phyloP scores from a whole-genome alignment of 1,284 basidiomycete species.

The Veloboletus limbatus region DNA sequence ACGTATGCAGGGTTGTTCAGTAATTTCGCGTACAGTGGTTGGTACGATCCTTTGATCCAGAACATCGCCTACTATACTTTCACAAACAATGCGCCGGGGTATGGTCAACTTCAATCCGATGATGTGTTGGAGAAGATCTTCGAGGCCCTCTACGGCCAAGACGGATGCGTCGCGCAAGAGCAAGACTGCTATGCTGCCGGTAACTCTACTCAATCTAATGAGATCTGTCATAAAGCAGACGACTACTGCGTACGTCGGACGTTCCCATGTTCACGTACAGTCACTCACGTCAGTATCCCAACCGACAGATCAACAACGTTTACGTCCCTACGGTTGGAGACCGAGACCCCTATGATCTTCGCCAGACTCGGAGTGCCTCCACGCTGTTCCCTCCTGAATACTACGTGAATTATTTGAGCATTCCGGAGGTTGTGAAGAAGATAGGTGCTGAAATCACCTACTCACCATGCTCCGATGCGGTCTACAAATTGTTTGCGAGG shows the following conservation, averaged over 20 bases:
- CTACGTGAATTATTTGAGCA: slow-evolving; percentile 47
- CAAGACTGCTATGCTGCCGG: slow-evolving; percentile 54
- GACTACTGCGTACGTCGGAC: slow-evolving; percentile 51
- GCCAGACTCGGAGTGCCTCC: slow-evolving; percentile 53
- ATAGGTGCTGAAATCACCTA: slow-evolving; percentile 56
- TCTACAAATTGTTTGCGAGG: slow-evolving; percentile 38
- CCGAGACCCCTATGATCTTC: slow-evolving; percentile 53
- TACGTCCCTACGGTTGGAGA: slow-evolving; percentile 50
- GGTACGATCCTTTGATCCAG: slow-evolving; percentile 65
- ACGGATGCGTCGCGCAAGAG: slow-evolving; percentile 53
- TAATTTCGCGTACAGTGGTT: slow-evolving; percentile 43
- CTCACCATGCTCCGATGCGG: slow-evolving; percentile 44
- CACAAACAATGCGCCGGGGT: slow-evolving; percentile 59
- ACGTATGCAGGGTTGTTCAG: not conserved
- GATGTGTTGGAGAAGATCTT: slow-evolving; percentile 47
- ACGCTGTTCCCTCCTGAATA: slow-evolving; percentile 56
- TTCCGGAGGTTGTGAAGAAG: slow-evolving; percentile 33
- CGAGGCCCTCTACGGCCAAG: slow-evolving; percentile 42
- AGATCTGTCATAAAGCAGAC: slow-evolving; percentile 50
- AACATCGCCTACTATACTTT: slow-evolving; percentile 60
- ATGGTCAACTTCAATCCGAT: slow-evolving; percentile 55
- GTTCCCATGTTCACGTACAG: too few species aligned
- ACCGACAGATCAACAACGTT: slow-evolving; percentile 43
- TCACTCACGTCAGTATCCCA: not conserved
- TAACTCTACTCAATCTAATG: slow-evolving; percentile 41